Base-by-base conservation (phyloP, 140 eudicot species). In the Flaveria floridana region DNA sequence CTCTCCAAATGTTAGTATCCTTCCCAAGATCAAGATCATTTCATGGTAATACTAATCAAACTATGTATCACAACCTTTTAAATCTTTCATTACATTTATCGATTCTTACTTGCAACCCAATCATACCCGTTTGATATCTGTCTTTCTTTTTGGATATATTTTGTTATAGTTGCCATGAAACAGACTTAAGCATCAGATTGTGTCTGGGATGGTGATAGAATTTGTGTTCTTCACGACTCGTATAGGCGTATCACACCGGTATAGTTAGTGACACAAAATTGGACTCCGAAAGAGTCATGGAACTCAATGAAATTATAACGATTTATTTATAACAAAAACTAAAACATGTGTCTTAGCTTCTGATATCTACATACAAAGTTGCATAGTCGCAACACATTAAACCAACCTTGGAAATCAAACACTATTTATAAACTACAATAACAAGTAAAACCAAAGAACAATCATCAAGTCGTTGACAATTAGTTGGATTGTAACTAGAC, bases 1-100 rank as follows among this genome's bases (percentile, higher is more conserved):
- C 11, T 92, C 90, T 68, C 95, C 96, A 41, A 92, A 86, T 72
- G 89, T 89, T 44, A 71, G 81, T 63, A 92, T 92, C 71, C 86
- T 92, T 21, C 89, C 89, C 58, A 87, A 92, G 79, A 92, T 92
- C 87, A 92, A 88, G 90, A 83, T 89, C 70, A 85, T 85, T 59
- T 12, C 19, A 50, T 50, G 56, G 19, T 28, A 59, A 72, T 18
- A 46, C 34, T 39, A 67, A 20, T 44, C 14, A 44, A 44, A 9
- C 9, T 44, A 44, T 13, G 55, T 5, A 48, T 48, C 55, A 48
- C 55, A 14, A 14, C 4, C 13, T 48, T 48, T 48, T 48, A 3
- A 48, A 48, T 48, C 55, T 3, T 13, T 48, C 18, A 14, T 48
- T 48, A 13, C 55, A 48, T 48, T 48, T 6, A 48, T 48, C 18